phyloP scores from a whole-genome alignment of 352 stramenopile genomes.

The Stephanocyclus meneghinianus region DNA sequence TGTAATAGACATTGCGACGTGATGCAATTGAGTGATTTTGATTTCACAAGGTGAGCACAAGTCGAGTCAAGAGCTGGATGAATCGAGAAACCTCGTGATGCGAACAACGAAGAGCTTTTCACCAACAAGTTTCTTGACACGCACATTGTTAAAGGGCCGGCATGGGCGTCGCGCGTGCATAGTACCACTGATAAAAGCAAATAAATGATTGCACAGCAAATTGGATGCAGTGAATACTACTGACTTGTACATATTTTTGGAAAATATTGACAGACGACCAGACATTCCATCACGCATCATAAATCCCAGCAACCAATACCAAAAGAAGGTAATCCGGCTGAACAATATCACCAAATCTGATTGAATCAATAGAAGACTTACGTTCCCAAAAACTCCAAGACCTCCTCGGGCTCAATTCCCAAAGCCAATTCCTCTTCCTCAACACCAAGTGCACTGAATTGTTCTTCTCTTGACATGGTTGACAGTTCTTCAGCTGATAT shows the following conservation, averaged over 20 bases:
- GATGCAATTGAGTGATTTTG: neutral
- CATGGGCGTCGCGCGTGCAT: too few species aligned
- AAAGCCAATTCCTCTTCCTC: slow-evolving; percentile 60
- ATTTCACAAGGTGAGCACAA: neutral
- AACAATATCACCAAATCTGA: neutral
- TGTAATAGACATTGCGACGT: slow-evolving; percentile 10
- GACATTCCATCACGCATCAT: too few species aligned
- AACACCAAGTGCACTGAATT: slow-evolving; percentile 35
- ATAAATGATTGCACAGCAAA: too few species aligned
- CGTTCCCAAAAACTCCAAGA: slow-evolving; percentile 56
- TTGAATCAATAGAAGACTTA: slow-evolving; percentile 3
- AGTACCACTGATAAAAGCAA: too few species aligned
- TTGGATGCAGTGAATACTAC: too few species aligned
- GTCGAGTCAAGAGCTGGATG: too few species aligned
- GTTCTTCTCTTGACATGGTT: slow-evolving; percentile 16
- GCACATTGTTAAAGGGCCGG: too few species aligned
- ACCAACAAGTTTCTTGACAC: too few species aligned
- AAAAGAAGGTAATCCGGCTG: neutral
- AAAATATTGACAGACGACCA: too few species aligned
- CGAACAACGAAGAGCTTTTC: too few species aligned
- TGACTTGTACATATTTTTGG: too few species aligned
- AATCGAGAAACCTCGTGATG: too few species aligned
- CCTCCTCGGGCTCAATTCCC: slow-evolving; percentile 62
- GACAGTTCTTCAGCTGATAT: slow-evolving; percentile 29
- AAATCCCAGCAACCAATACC: neutral